Conservation (phyloP, 75 land plant species). For the Cryptomeria japonica region DNA sequence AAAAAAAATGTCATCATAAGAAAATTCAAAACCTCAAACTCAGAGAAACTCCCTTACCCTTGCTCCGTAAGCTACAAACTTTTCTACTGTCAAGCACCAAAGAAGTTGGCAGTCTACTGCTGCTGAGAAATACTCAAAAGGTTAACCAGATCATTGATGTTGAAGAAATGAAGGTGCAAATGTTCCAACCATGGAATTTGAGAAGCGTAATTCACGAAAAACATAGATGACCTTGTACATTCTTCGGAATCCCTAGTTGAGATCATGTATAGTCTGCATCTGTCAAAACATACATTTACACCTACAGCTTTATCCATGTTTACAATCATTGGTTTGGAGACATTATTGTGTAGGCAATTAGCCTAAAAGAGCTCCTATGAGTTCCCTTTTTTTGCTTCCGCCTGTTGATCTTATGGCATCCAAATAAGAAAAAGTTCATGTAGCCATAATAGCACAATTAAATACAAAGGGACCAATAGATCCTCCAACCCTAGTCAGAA, state of each 20-base stretch:
- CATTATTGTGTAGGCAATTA: conserved; percentile 7
- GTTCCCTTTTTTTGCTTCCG: background rate
- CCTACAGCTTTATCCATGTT: conserved; percentile 6
- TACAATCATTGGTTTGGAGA: background rate
- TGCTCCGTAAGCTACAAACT: background rate
- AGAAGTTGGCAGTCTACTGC: conserved; percentile 1
- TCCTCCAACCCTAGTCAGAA: conserved; percentile 18
- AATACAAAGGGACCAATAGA: conserved; percentile 10
- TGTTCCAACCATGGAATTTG: background rate
- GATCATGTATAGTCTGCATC: conserved; percentile 4
- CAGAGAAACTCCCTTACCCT: conserved; percentile 1
- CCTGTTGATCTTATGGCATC: conserved; percentile 8
- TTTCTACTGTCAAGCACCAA: conserved; percentile 2
- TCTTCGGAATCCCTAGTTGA: conserved; percentile 1
- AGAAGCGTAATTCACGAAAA: background rate
- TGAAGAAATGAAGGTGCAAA: conserved; percentile 1
- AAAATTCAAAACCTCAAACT: conserved; percentile 8
- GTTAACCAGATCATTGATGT: conserved; percentile 10
- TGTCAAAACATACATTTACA: conserved; percentile 1
- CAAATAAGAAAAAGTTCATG: background rate
- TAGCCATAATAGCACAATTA: conserved; percentile 15
- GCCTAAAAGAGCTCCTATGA: conserved; percentile 1
- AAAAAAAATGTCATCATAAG: conserved; percentile 7
- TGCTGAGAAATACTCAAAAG: conserved; percentile 5
- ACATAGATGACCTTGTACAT: conserved; percentile 11